Base-by-base conservation (phyloP, 352 stramenopile species). In the Phytophthora cryptogea region DNA sequence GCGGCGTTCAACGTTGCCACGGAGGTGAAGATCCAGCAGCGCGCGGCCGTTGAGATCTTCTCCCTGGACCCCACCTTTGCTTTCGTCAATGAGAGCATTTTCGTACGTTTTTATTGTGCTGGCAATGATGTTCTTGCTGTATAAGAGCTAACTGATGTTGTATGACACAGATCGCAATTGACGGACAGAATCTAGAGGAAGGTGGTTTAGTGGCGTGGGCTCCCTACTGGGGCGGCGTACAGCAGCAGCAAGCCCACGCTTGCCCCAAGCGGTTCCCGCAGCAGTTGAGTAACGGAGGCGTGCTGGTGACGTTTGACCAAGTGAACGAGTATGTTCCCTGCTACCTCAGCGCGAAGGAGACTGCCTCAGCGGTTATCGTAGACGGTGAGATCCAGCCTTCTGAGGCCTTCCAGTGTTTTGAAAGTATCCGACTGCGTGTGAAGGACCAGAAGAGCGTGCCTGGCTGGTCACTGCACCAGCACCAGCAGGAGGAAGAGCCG, bases 31-130 rank as follows among this genome's bases (percentile, higher is more conserved):
- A 61, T 72, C n/a, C 70, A 86, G 32, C 70, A 84, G 33, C 80
- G 65, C 62, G 66, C 68, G 13, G 68, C 80, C 28, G 72, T 93
- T 36, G 64, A 85, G 60, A 89, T 94, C 35, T 68, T 72, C 28
- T 77, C 84, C 8, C 66, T 94, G 13, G 85, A 94, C 56, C 85
- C 85, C 40, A 72, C 57, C 5, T 90, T 92, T 49, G 85, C 85
- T 33, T 92, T 91, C 27, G 82, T 74, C 16, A 94, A 94, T 66
- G 85, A 94, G 54, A 82, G 59, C 45, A 92, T 92, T 44, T 90
- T 92, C 45, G 85, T 94, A 72, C 57, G 85, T 51, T 14, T 33
- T 39, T 52, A n/a, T 23, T 31, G 4, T 10, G 16, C 8, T n/a
- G 10, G 4, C 31, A 36, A 23, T 2, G 20, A 23, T 23, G n/a